Evolutionary conservation across 495 filamentous ascomycete species (phyloP), one percentile per base, ranked within the genome.

Genomic region (Aspergillus kassunensis): DNA sequence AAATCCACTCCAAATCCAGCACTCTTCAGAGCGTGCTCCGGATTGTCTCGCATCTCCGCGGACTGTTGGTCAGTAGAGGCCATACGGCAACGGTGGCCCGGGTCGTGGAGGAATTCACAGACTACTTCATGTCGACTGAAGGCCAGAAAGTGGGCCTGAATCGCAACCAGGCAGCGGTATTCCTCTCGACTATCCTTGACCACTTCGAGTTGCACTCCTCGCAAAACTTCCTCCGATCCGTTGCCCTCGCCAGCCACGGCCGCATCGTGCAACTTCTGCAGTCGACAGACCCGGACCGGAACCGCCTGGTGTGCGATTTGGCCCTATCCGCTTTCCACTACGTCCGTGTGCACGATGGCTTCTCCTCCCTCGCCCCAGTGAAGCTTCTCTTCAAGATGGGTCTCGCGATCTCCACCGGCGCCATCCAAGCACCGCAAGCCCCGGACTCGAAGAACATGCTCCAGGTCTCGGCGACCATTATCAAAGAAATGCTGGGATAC

Each of bases 241-340:
- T 70, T 20, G 67, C 63, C 37, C 69, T 72, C 47, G 69, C 67
- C 29, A 63, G 58, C 55, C 62, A 69, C 49, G 40, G 57, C 33
- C 64, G 59, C n/a, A 62, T 69, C 12, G 30, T 52, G 1, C 54
- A 66, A 44, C 56, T 70, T 8, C 58, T 72, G 5, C 33, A 56
- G 12, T 36, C 49, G 6, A 55, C 60, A 43, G 44, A 65, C 12
- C 18, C 4, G 2, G n/a, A 39, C 16, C 35, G 16, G 31, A 69
- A 68, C 46, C 51, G 61, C 4, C 30, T 49, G 10, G 67, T 66
- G 9, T 58, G 44, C 44, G 62, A 70, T 24, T 60, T 70, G 12
- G 67, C 69, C 4, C 44, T 68, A 11, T 58, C 62, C 29, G 45
- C 64, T 3, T 72, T 64, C 61, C 44, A 48, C 10, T 60, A 56